These are phyloP conservation scores for Lumnitzera racemosa DNA, from an alignment of 345 rosid genomes.

Conservation along the genomic window DNA sequence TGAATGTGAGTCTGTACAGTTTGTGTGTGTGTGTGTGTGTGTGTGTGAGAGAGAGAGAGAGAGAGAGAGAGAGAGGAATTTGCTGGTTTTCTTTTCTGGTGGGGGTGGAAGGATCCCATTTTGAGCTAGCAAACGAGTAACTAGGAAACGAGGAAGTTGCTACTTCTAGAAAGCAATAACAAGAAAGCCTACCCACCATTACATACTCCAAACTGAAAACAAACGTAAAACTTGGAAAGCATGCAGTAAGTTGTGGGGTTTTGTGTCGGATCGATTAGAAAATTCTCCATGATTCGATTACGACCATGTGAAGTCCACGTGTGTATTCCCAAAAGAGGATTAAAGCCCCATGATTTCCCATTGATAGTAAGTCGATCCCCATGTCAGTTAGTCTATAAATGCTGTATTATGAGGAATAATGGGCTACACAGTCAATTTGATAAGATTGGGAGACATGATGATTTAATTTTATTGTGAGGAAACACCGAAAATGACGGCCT, in stretches of 20 bases:
- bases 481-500: no score
- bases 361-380: background rate
- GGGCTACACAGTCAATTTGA: no score
- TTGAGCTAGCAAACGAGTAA: conserved; percentile 31
- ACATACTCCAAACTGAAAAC: conserved; percentile 9
- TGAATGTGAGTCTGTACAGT: background rate
- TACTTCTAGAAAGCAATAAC: conserved; percentile 7
- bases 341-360: background rate
- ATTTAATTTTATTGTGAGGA: no score
- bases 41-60: background rate
- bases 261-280: background rate
- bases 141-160: conserved; percentile 25
- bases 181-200: background rate
- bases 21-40: background rate
- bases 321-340: conserved; percentile 6
- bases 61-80: no score
- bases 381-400: no score
- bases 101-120: conserved; percentile 17
- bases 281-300: conserved; percentile 6
- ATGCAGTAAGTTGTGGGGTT: conserved; percentile 11
- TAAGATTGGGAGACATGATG: no score
- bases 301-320: conserved; percentile 33
- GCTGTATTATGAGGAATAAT: no score
- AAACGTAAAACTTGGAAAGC: conserved; percentile 15
- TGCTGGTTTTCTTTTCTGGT: conserved; percentile 3